These are phyloP conservation scores for Psidium guajava DNA, from an alignment of 345 rosid genomes.

Conservation along the genomic window DNA sequence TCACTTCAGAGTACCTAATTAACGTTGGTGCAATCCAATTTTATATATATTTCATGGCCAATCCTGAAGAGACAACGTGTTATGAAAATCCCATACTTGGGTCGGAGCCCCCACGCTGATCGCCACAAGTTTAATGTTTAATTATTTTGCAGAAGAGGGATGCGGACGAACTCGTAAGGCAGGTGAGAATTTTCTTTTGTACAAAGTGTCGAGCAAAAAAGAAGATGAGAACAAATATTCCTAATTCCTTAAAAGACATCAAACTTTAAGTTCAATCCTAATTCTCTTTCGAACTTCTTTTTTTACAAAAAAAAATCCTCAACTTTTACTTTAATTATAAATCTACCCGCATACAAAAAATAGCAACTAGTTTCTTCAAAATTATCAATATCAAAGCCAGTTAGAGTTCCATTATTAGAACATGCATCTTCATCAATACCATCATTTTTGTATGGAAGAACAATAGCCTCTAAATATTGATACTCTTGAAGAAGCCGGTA, in stretches of 20 bases:
- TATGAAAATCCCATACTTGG: background rate
- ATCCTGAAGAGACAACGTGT: background rate
- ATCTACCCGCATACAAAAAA: background rate
- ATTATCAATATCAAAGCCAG: background rate
- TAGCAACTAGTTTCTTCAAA: rapidly evolving
- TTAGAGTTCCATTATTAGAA: background rate
- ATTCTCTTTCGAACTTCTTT: background rate
- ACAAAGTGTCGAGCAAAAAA: background rate
- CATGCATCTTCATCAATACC: background rate
- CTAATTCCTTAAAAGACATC: too few species aligned
- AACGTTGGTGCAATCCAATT: background rate
- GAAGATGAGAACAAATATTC: background rate
- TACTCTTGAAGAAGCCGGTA: background rate
- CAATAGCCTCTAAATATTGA: background rate
- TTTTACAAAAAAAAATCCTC: background rate
- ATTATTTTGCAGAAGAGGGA: background rate
- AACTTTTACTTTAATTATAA: background rate
- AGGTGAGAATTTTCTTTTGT: background rate
- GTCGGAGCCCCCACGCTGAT: background rate
- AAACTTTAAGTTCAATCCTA: background rate
- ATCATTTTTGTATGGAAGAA: too few species aligned
- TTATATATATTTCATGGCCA: background rate
- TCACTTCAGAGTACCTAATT: too few species aligned
- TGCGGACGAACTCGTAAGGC: background rate
- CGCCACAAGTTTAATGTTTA: background rate